Percentiles rank a stretch among this genome's conserved stretches.
Evolutionary conservation across 345 rosid genomes (phyloP).

Genomic region (Melaleuca quinquenervia): DNA sequence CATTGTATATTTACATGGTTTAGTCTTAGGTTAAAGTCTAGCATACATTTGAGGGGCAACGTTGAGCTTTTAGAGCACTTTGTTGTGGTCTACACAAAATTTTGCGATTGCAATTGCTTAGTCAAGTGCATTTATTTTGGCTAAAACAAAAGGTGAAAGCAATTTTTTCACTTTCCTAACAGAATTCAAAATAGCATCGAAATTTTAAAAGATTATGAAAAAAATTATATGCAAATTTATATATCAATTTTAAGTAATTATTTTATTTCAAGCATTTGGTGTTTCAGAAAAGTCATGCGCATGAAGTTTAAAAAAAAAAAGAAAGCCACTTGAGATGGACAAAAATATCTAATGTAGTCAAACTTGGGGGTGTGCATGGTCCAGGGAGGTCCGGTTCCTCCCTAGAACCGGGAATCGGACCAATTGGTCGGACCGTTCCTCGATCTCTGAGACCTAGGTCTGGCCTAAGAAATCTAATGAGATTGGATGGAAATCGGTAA

Average conservation of each 20-base stretch:
- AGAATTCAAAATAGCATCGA: background rate
- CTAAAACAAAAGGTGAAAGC: background rate
- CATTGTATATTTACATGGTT: background rate
- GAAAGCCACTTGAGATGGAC: background rate
- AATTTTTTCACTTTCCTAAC: background rate
- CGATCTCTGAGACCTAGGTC: no score
- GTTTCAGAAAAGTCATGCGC: background rate
- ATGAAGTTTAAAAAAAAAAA: background rate
- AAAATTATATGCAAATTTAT: background rate
- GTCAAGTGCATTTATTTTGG: background rate
- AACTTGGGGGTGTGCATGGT: no score
- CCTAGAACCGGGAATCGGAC: no score
- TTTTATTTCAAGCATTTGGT: background rate
- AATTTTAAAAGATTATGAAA: background rate
- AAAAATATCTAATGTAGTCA: background rate
- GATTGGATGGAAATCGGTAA: no score
- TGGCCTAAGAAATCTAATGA: no score
- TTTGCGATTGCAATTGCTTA: background rate
- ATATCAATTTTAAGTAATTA: background rate
- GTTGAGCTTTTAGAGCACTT: background rate
- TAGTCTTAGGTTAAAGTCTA: background rate
- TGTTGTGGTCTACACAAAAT: background rate
- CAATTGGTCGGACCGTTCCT: no score
- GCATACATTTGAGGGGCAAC: background rate
- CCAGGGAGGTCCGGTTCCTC: no score